Percentiles rank a stretch among this genome's conserved stretches.
Conservation (phyloP, 1,284 basidiomycete species). For the Phlebopus sp. region DNA sequence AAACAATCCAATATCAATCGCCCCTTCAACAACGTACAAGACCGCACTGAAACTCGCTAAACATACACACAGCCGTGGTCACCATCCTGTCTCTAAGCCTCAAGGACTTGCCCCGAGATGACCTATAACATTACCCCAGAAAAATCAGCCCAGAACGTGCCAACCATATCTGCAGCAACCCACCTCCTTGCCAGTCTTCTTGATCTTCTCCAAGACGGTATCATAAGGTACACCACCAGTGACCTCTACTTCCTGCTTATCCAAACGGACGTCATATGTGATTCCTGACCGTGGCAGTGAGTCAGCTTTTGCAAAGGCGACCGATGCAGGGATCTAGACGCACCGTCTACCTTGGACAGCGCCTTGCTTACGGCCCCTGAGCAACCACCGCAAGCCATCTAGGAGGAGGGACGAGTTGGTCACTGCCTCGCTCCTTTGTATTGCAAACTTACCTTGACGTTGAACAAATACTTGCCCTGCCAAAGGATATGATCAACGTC, state of each 20-base stretch:
- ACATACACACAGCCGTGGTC: not conserved
- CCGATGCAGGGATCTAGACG: slow-evolving; percentile 13
- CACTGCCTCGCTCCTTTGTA: not conserved
- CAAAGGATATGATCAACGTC: not conserved
- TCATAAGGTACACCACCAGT: slow-evolving; percentile 64
- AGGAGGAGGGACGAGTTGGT: not conserved
- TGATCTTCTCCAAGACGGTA: slow-evolving; percentile 67
- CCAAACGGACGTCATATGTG: slow-evolving; percentile 60
- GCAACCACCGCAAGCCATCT: slow-evolving; percentile 86
- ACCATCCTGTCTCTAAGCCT: too few species aligned
- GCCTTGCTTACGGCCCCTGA: slow-evolving; percentile 76
- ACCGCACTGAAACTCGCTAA: not conserved
- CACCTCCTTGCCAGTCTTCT: slow-evolving; percentile 86
- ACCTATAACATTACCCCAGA: slow-evolving; percentile 5
- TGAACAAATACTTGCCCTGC: slow-evolving; percentile 26
- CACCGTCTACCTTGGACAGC: slow-evolving; percentile 67
- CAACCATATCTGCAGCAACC: not conserved
- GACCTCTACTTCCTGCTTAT: slow-evolving; percentile 72
- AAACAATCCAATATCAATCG: too few species aligned
- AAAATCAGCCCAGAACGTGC: not conserved
- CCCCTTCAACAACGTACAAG: not conserved
- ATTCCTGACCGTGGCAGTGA: slow-evolving; percentile 42
- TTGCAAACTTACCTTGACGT: slow-evolving; percentile 28
- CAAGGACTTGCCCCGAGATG: not conserved
- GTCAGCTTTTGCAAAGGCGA: not conserved